A percentile compares a stretch with the other conserved stretches of the same genome.
phyloP scores from a whole-genome alignment of 352 stramenopile genomes.

The Phytophthora uliginosa region DNA sequence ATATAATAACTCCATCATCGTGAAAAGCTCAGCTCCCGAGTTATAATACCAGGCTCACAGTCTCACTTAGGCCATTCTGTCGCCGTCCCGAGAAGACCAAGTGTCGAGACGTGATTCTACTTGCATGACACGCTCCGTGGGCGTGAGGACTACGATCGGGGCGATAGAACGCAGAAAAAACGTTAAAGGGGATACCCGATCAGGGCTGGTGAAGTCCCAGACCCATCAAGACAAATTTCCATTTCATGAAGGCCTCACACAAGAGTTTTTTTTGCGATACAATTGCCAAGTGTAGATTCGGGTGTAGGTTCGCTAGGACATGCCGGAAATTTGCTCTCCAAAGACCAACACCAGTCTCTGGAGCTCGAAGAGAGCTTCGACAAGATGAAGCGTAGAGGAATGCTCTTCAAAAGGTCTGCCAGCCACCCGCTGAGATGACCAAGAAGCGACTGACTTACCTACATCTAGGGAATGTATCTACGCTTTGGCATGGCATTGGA shows the following conservation, averaged over 20 bases:
- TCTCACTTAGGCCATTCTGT: conserved; percentile 7
- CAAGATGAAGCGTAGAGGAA: conserved; percentile 31
- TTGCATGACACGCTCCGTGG: conserved; percentile 5
- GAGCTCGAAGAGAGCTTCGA: conserved; percentile 3
- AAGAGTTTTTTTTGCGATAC: background rate
- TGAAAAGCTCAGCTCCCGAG: conserved; percentile 4
- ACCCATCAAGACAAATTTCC: conserved; percentile 1
- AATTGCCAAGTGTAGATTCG: background rate
- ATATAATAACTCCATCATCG: conserved; percentile 6
- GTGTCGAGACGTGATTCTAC: conserved; percentile 1
- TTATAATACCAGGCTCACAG: conserved; percentile 4
- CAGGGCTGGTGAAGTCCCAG: conserved; percentile 8
- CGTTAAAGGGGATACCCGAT: conserved; percentile 13
- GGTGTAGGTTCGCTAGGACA: background rate
- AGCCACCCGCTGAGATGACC: conserved; percentile 26
- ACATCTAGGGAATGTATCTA: too few species aligned
- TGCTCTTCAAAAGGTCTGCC: conserved; percentile 9
- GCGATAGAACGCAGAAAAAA: conserved; percentile 7
- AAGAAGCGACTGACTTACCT: conserved; percentile 25
- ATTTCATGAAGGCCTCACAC: background rate
- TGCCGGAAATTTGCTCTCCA: background rate
- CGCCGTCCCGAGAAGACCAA: background rate
- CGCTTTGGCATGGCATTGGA: background rate
- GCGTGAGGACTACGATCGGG: background rate
- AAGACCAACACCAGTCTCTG: background rate